Percentiles rank a stretch among this genome's conserved stretches.
These are phyloP conservation scores for Phytophthora pluvialis DNA, from an alignment of 352 stramenopile genomes.

Conservation along the genomic window DNA sequence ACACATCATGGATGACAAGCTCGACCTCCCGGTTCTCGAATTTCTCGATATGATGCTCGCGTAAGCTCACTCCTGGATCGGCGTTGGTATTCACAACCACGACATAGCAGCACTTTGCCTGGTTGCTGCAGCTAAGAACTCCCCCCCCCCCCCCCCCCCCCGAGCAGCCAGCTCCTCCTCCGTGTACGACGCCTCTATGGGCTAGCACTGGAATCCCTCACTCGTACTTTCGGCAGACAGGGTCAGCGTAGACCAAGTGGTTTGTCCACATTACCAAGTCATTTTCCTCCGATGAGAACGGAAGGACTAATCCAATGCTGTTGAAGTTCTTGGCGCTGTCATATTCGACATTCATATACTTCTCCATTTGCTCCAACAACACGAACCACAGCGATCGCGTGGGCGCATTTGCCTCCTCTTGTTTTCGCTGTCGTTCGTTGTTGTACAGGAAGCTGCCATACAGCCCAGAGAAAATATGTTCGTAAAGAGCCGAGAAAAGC, in stretches of 20 bases:
- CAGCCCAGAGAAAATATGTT: slow-evolving; percentile 96
- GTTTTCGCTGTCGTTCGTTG: slow-evolving; percentile 87
- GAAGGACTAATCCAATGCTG: slow-evolving; percentile 79
- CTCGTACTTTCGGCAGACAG: slow-evolving; percentile 87
- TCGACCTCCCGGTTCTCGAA: slow-evolving; percentile 59
- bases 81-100: background rate
- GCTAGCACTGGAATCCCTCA: slow-evolving; percentile 30
- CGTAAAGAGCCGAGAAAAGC: slow-evolving; percentile 93
- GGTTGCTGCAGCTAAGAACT: slow-evolving; percentile 2
- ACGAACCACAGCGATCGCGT: slow-evolving; percentile 80
- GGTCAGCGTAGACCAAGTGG: slow-evolving; percentile 82
- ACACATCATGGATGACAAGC: slow-evolving; percentile 52
- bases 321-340: slow-evolving; percentile 87
- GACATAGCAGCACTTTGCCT: background rate
- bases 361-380: slow-evolving; percentile 64
- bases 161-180: background rate
- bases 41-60: slow-evolving; percentile 73
- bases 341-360: slow-evolving; percentile 86
- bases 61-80: slow-evolving; percentile 25
- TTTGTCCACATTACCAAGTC: slow-evolving; percentile 86
- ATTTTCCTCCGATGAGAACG: slow-evolving; percentile 85
- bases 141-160: too few species aligned
- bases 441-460: slow-evolving; percentile 99
- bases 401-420: slow-evolving; percentile 61
- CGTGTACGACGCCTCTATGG: background rate